Evolutionary conservation across 169 alveolate species (phyloP).

Genomic region (Eimeria zaria): DNA sequence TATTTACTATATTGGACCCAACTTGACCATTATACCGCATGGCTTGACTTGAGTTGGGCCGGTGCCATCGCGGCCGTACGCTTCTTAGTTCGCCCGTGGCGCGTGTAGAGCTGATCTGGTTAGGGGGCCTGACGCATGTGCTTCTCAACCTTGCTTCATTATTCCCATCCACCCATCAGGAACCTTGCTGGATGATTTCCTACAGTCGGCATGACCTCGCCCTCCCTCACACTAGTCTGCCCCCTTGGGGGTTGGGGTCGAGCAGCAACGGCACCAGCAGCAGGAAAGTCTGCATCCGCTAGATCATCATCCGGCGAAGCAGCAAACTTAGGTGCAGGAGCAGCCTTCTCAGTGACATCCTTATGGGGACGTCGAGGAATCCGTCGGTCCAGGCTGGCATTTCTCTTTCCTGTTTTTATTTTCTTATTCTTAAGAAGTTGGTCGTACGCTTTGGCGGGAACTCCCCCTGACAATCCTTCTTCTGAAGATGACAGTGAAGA

Average conservation of each 20-base stretch:
- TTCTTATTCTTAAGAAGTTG: background rate
- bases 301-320: background rate
- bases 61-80: conserved; percentile 21
- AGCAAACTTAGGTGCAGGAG: too few relatives aligned
- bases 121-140: conserved; percentile 9
- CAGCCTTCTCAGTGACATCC: background rate
- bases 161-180: background rate
- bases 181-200: conserved; percentile 7
- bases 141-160: background rate
- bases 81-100: conserved; percentile 3
- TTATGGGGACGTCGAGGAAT: background rate
- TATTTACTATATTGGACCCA: background rate
- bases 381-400: conserved; percentile 6
- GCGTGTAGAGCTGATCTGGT: conserved; percentile 1
- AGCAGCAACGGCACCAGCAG: conserved; percentile 7
- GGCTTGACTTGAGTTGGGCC: conserved; percentile 11
- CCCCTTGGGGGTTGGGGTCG: conserved; percentile 49
- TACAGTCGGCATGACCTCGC: conserved; percentile 47
- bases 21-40: conserved; percentile 20
- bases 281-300: background rate
- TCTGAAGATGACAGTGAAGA: conserved; percentile 13
- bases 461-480: background rate
- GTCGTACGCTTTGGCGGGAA: background rate
- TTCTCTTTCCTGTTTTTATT: background rate
- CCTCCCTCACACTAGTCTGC: background rate